A percentile compares a stretch with the other conserved stretches of the same genome.
Evolutionary conservation across 2,329 filamentous ascomycete genomes (phyloP).

Genomic region (Aspergillus novofumigatus): DNA sequence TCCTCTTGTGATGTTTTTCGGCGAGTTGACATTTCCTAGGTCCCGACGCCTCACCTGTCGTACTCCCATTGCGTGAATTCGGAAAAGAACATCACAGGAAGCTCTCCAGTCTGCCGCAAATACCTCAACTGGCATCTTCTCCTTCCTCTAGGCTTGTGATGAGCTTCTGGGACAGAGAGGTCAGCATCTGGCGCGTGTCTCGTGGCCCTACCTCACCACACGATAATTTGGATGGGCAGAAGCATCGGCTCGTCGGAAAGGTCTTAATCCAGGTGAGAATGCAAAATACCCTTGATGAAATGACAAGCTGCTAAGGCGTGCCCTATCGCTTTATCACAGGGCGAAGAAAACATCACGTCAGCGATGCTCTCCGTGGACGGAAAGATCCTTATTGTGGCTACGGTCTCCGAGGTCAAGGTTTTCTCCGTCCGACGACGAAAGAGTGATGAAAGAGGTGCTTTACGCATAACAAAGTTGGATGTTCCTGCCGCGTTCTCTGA

Average conservation of each 20-base stretch:
- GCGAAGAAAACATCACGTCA: slow-evolving; percentile 79
- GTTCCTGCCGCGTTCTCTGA: slow-evolving; percentile 55
- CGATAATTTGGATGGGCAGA: slow-evolving; percentile 38
- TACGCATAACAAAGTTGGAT: slow-evolving; percentile 68
- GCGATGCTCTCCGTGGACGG: slow-evolving; percentile 69
- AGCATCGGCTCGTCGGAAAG: slow-evolving; percentile 57
- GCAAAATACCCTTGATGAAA: slow-evolving; percentile 32
- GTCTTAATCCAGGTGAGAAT: slow-evolving; percentile 51
- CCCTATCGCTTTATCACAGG: slow-evolving; percentile 35
- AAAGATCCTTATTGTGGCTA: slow-evolving; percentile 70
- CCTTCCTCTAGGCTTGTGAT: slow-evolving; percentile 70
- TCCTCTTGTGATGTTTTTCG: neutral
- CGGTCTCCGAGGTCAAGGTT: slow-evolving; percentile 68
- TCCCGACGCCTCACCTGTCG: slow-evolving; percentile 76
- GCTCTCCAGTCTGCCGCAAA: slow-evolving; percentile 79
- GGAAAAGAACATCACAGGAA: slow-evolving; percentile 76
- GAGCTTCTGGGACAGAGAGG: slow-evolving; percentile 87
- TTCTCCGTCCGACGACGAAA: slow-evolving; percentile 62
- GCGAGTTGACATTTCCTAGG: slow-evolving; percentile 47
- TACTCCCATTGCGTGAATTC: slow-evolving; percentile 73
- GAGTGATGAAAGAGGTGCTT: slow-evolving; percentile 51
- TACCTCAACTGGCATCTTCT: slow-evolving; percentile 68
- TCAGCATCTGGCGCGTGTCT: slow-evolving; percentile 72
- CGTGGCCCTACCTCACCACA: slow-evolving; percentile 44
- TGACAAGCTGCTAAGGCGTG: slow-evolving; percentile 19